Conservation (phyloP, 441 rosid species). For the Jatropha podagrica region DNA sequence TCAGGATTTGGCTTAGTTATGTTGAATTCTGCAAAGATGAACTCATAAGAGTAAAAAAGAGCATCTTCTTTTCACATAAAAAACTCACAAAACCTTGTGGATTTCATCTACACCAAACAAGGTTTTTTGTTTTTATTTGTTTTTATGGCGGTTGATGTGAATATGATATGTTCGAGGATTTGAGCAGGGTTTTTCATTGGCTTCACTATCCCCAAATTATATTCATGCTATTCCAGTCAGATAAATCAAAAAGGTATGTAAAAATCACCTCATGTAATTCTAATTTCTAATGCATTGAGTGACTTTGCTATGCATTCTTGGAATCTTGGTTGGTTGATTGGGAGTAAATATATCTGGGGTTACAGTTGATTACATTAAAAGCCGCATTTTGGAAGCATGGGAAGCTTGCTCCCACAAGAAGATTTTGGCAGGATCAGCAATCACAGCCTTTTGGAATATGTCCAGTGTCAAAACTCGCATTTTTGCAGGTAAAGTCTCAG, state of each 20-base stretch:
- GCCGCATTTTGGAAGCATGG: slow-evolving; percentile 61
- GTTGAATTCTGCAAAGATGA: too few relatives aligned
- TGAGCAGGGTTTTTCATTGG: slow-evolving; percentile 79
- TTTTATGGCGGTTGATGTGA: slow-evolving; percentile 6
- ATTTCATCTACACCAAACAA: not conserved
- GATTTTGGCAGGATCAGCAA: slow-evolving; percentile 70
- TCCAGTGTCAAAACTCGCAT: slow-evolving; percentile 73
- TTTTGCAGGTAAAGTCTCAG: slow-evolving; percentile 49
- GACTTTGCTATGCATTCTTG: not conserved
- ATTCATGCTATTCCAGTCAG: slow-evolving; percentile 55
- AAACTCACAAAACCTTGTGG: too few relatives aligned
- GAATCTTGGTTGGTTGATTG: slow-evolving; percentile 3
- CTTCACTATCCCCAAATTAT: slow-evolving; percentile 72
- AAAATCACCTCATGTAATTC: not conserved
- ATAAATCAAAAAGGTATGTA: slow-evolving; percentile 58
- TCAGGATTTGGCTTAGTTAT: too few relatives aligned
- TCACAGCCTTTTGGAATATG: slow-evolving; percentile 84
- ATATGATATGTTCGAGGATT: slow-evolving; percentile 15
- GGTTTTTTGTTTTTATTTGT: not conserved
- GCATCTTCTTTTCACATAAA: too few relatives aligned
- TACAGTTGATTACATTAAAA: slow-evolving; percentile 54
- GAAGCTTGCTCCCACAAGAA: slow-evolving; percentile 83
- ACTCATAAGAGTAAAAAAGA: too few relatives aligned
- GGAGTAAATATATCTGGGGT: slow-evolving; percentile 9
- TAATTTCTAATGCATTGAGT: not conserved